Base-by-base conservation (phyloP, 768 basidiomycete species). In the Cystofilobasidium bisporidii region DNA sequence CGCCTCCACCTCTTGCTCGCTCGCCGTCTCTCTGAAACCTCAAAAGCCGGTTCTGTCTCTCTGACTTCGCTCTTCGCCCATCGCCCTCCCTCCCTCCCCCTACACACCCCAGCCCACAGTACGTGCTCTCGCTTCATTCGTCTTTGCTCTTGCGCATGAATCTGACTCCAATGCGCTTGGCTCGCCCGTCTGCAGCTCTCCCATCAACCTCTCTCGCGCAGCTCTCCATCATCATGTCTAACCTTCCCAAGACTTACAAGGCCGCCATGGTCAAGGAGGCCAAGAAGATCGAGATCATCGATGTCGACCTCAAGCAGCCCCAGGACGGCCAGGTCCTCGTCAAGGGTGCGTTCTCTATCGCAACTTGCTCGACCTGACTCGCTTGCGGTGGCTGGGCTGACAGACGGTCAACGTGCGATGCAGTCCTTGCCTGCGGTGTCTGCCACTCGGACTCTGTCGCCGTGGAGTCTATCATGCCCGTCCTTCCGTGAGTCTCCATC, bases 231-330 rank as follows among this genome's bases (percentile, higher is more conserved):
- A 47, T 22, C 45, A 47, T 47, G 45, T 47, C 45, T 20, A 22
- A 47, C 14, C 61, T 72, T 3, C 71, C 71, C 55, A 71, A 72
- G 61, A 64, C 70, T 11, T 72, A 72, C 68, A 70, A 69, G 43
- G 69, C 71, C 32, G 56, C 57, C 18, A n/a, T 57, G 18, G 40
- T 41, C 28, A 45, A 28, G n/a, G 53, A 63, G 53, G 63, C 17
- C 24, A 63, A 61, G 2, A 50, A 63, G n/a, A 40, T 72, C 61
- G 61, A 59, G 32, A 32, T 66, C 26, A 57, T 45, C 18, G 67
- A 72, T 32, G 53, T 66, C 28, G 66, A 70, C 3, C 63, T 71
- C 56, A 71, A 71, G 62, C 50, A 66, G 67, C 71, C 71, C 15
- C 30, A 62, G 32, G 64, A 62, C 1, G 70, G 70, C 10, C 59